Conservation (phyloP, 495 filamentous ascomycete species). For the Penicillium turbatum region DNA sequence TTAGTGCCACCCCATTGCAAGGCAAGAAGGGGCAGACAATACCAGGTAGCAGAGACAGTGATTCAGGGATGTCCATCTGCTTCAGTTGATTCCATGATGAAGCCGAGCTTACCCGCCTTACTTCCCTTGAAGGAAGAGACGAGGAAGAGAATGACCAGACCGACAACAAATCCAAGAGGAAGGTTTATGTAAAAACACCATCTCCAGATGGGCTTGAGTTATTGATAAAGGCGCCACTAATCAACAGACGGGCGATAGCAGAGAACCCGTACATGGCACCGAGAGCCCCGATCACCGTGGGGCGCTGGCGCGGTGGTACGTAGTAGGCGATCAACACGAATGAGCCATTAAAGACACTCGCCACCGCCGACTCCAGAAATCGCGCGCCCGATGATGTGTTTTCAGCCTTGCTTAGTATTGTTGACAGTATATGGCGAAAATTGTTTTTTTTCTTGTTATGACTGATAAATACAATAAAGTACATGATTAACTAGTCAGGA, state of each 20-base stretch:
- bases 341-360: background rate
- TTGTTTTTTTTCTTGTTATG: too few relatives aligned
- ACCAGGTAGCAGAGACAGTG: background rate
- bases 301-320: background rate
- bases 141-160: background rate
- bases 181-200: background rate
- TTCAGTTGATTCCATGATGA: background rate
- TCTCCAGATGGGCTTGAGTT: background rate
- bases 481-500: too few relatives aligned
- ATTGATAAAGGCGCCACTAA: background rate
- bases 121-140: background rate
- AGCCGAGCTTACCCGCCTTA: background rate
- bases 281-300: background rate
- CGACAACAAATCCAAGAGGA: background rate
- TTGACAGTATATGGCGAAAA: too few relatives aligned
- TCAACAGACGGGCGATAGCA: background rate
- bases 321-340: background rate
- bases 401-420: too few relatives aligned
- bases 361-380: background rate
- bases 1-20: slow-evolving; percentile 69
- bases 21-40: slow-evolving; percentile 41
- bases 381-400: background rate
- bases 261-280: background rate
- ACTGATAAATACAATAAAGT: too few relatives aligned
- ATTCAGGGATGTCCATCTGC: background rate